Percentiles rank a stretch among this genome's conserved stretches.
phyloP scores from a whole-genome alignment of 345 rosid genomes.

The Lepidium didymum region DNA sequence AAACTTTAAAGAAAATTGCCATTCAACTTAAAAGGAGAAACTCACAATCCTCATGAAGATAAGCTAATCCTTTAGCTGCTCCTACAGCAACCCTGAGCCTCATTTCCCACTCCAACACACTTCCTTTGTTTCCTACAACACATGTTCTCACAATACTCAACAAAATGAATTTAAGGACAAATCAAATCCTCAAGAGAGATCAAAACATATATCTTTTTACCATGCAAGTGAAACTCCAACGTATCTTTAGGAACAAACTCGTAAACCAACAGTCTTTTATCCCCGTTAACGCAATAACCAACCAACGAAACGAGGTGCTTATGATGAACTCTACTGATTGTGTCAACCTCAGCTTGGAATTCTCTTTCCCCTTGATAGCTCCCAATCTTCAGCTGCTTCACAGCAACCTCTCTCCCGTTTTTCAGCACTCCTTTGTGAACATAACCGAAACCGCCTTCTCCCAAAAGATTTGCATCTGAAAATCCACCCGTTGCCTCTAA shows the following conservation, averaged over 20 bases:
- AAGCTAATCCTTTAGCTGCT: conserved; percentile 84
- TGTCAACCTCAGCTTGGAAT: conserved; percentile 85
- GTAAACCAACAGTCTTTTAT: conserved; percentile 49
- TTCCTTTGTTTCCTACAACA: conserved; percentile 44
- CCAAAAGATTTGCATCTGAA: conserved; percentile 48
- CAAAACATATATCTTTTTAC: conserved; percentile 18
- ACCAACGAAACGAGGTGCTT: conserved; percentile 79
- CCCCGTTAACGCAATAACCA: conserved; percentile 57
- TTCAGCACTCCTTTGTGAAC: conserved; percentile 72
- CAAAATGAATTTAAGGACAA: not conserved
- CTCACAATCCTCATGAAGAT: conserved; percentile 95
- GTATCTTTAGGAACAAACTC: conserved; percentile 71
- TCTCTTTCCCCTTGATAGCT: conserved; percentile 74
- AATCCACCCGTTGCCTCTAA: conserved; percentile 61
- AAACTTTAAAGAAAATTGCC: not conserved
- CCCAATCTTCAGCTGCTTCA: conserved; percentile 66
- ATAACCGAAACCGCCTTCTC: conserved; percentile 85
- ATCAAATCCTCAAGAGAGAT: not conserved
- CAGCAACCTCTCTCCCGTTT: conserved; percentile 69
- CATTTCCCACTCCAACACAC: conserved; percentile 57
- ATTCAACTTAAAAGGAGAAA: not conserved
- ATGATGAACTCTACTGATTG: conserved; percentile 86
- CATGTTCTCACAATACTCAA: conserved; percentile 10
- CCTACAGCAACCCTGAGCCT: conserved; percentile 84
- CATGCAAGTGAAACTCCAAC: conserved; percentile 66